A percentile compares a stretch with the other conserved stretches of the same genome.
These are phyloP conservation scores for Aspergillus sp. DNA, from an alignment of 2,329 filamentous ascomycete species.

Conservation along the genomic window DNA sequence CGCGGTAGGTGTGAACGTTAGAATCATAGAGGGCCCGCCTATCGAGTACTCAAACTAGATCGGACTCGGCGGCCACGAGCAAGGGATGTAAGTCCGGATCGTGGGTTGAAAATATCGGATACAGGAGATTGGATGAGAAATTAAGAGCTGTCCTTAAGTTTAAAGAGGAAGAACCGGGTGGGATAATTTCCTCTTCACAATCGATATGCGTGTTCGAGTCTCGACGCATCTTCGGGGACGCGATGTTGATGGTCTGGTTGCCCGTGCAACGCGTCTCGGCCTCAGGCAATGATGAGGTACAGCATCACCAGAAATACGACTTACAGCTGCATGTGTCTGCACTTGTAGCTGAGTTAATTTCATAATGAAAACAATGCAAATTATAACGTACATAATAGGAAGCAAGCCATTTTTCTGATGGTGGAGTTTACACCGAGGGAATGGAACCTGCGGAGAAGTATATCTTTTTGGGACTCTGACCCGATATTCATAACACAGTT, in stretches of 20 bases:
- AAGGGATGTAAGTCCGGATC: background rate
- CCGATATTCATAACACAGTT: no score
- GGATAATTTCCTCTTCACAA: background rate
- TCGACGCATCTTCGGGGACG: conserved; percentile 20
- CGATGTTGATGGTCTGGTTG: conserved; percentile 28
- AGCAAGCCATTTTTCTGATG: no score
- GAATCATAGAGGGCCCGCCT: background rate
- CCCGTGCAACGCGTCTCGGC: conserved; percentile 21
- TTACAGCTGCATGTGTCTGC: background rate
- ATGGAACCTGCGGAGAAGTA: no score
- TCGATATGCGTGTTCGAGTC: conserved; percentile 2
- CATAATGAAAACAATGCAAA: no score
- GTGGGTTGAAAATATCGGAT: background rate
- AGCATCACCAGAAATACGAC: background rate
- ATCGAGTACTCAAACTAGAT: background rate
- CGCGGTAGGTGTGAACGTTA: background rate
- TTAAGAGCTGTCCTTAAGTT: background rate
- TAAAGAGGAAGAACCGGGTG: background rate
- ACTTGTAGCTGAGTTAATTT: no score
- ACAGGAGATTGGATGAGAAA: background rate
- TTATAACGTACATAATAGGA: no score
- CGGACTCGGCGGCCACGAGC: conserved; percentile 1
- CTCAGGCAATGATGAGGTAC: conserved; percentile 17
- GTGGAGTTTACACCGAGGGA: no score
- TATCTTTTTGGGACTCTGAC: no score